phyloP scores from a whole-genome alignment of 2,329 filamentous ascomycete genomes.

The Verticillium isaacii region DNA sequence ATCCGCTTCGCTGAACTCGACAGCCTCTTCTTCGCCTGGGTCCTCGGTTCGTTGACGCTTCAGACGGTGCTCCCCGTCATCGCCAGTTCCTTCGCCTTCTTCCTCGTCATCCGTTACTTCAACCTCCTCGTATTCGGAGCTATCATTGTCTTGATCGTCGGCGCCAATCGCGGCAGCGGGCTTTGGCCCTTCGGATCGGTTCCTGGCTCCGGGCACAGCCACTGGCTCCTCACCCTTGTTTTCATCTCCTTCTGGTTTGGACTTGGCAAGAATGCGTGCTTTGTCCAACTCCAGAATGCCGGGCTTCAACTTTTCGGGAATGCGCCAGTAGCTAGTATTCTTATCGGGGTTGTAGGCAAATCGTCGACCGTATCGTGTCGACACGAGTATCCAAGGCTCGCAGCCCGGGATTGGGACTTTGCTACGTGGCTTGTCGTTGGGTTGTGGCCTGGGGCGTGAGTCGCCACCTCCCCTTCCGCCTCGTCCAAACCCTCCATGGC shows the following conservation, averaged over 20 bases:
- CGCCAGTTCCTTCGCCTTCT: constrained; percentile 29
- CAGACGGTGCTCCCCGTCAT: constrained; percentile 39
- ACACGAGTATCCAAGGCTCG: constrained; percentile 87
- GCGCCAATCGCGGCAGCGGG: constrained; percentile 14
- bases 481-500: constrained; percentile 15
- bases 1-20: constrained; percentile 91
- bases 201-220: neutral
- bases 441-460: constrained; percentile 57
- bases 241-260: constrained; percentile 18
- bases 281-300: constrained; percentile 71
- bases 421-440: constrained; percentile 73
- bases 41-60: constrained; percentile 57
- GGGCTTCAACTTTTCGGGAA: constrained; percentile 80
- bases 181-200: constrained; percentile 3
- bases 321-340: constrained; percentile 90
- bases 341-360: constrained; percentile 88
- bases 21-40: constrained; percentile 45
- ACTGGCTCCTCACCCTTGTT: constrained; percentile 16
- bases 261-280: constrained; percentile 60
- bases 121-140: constrained; percentile 73
- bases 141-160: constrained; percentile 37
- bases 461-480: constrained; percentile 42
- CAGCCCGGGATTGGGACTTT: constrained; percentile 75
- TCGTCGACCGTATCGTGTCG: constrained; percentile 80
- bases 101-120: constrained; percentile 56